Base-by-base conservation (phyloP, 192 early-diverging fungal genomes). In the Lobulomyces angularis region DNA sequence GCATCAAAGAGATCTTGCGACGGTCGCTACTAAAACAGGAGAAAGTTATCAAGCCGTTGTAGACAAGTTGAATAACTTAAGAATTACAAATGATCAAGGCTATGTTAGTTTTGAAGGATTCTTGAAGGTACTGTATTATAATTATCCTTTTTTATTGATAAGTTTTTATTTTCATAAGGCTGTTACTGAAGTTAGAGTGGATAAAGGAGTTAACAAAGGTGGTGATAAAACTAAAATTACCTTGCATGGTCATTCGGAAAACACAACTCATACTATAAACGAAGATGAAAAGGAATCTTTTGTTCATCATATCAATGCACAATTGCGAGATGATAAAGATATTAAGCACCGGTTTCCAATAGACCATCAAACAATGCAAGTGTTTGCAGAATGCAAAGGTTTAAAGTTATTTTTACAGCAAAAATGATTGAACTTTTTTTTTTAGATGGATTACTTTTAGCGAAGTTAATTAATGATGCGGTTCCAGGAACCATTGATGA, bases 251-350 rank as follows among this genome's bases (percentile, higher is more conserved):
- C 52, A 61, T 19, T 76, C 78, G 48, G 65, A 77, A 37, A 92
- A 85, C 59, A 88, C 87, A 16, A 88, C 87, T 3, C 94, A 98
- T 59, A 90, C 90, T 1, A 91, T 98, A 60, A 96, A 98, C 57
- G 90, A 92, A 50, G 94, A 98, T 56, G 94, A 98, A 67, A 83
- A 90, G 54, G 89, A 89, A 49, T 84, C 85, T 62, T 98, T 98
- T 52, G 83, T 83, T 17, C 69, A 79, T 51, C 94, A 98, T 59
- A 93, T 96, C 41, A 98, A 98, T 64, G 67, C 77, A 39, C 73
- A 70, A 30, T 59, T 98, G 43, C 75, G 62, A 4, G 69, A 76
- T 32, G 94, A 98, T 65, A 58, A 54, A 46, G 70, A 94, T 61
- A 61, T 96, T 36, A 80, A 72, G 21, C 65, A 86, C 59, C 74